Evolutionary conservation across 2,329 filamentous ascomycete species (phyloP).

Genomic region (Colletotrichum sublineola): DNA sequence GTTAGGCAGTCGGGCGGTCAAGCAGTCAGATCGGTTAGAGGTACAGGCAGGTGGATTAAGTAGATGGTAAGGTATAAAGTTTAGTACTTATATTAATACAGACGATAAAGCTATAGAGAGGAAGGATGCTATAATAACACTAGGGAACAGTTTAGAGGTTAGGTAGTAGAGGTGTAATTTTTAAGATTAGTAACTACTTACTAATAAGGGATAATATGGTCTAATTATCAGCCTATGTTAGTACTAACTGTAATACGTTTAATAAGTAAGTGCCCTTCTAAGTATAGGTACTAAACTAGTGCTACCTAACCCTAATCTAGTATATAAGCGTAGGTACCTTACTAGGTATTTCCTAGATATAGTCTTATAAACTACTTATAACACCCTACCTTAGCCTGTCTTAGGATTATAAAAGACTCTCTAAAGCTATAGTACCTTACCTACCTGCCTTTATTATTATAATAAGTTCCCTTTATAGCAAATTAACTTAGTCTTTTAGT

Average conservation of each 20-base stretch:
- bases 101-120: neutral
- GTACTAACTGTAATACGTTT: neutral
- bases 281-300: conserved; percentile 6
- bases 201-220: neutral
- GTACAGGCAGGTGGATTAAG: no score
- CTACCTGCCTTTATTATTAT: neutral
- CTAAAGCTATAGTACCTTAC: conserved; percentile 1
- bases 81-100: no score
- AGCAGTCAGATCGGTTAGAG: neutral
- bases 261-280: conserved; percentile 1
- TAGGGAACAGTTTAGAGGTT: neutral
- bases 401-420: no score
- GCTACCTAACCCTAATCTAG: neutral
- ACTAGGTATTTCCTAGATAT: no score
- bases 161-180: neutral
- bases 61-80: no score
- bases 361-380: no score
- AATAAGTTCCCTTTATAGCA: conserved; percentile 4
- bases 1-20: neutral
- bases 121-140: neutral
- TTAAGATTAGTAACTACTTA: neutral
- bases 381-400: no score
- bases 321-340: neutral
- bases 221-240: neutral
- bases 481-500: conserved; percentile 16